Conservation (phyloP, 441 rosid species). For the Raphanus hybrid region DNA sequence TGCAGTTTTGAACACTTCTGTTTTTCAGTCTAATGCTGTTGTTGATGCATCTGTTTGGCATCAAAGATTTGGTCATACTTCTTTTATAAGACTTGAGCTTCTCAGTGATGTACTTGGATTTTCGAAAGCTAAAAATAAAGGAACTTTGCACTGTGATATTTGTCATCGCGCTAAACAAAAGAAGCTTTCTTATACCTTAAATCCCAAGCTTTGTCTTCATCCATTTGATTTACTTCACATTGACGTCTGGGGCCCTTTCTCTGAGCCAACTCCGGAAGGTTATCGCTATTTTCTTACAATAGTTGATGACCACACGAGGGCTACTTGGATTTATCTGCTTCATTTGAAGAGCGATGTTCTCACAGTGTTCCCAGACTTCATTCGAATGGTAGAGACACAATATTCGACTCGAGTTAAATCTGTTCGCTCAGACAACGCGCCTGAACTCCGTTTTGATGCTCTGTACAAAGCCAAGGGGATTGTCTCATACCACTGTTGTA, state of each 20-base stretch:
- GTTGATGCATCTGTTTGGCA: background rate
- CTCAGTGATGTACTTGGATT: background rate
- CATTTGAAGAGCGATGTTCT: background rate
- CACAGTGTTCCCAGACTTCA: background rate
- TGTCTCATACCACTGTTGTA: background rate
- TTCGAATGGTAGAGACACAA: background rate
- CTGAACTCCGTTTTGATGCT: background rate
- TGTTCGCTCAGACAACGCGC: background rate
- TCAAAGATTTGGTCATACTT: background rate
- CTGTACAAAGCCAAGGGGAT: background rate
- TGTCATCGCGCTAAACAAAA: background rate
- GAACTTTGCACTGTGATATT: background rate
- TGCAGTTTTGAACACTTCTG: background rate
- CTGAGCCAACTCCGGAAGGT: background rate
- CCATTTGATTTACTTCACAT: background rate
- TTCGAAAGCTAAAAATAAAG: background rate
- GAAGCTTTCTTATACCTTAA: background rate
- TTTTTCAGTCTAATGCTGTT: background rate
- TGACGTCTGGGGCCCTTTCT: background rate
- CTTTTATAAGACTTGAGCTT: background rate
- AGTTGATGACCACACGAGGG: background rate
- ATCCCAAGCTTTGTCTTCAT: background rate
- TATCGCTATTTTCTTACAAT: background rate
- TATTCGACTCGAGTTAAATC: background rate
- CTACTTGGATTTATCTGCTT: background rate